phyloP scores from a whole-genome alignment of 2,329 filamentous ascomycete species.

The Blastomyces emzantsi region DNA sequence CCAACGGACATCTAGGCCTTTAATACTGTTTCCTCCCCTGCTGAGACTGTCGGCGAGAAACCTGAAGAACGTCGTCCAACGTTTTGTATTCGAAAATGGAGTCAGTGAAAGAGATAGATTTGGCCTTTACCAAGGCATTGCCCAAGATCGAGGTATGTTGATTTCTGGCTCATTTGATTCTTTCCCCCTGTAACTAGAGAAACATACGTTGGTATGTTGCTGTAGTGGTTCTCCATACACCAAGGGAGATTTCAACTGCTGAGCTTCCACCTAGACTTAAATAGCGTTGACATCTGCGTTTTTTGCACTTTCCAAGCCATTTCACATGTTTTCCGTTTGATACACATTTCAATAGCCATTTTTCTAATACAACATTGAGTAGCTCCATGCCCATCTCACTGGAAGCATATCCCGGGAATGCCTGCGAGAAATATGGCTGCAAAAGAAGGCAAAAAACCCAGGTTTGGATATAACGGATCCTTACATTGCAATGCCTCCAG shows the following conservation, averaged over 20 bases:
- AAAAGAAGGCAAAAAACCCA: conserved; percentile 45
- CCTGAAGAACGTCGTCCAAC: background rate
- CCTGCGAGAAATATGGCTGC: conserved; percentile 64
- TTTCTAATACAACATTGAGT: background rate
- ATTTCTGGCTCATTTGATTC: background rate
- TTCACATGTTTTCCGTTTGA: background rate
- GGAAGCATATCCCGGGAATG: conserved; percentile 66
- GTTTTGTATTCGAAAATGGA: conserved; percentile 19
- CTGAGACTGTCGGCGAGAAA: background rate
- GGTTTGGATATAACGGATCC: conserved; percentile 57
- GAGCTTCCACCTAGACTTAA: background rate
- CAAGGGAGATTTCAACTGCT: background rate
- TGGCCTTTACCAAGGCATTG: conserved; percentile 25
- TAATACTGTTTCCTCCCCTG: background rate
- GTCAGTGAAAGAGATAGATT: conserved; percentile 22
- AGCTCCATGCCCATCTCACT: conserved; percentile 74
- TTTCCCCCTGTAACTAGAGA: background rate
- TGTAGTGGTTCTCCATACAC: background rate
- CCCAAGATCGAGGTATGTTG: conserved; percentile 31
- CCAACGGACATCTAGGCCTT: no score
- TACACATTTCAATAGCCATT: background rate
- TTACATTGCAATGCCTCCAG: conserved; percentile 56
- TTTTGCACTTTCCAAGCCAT: background rate
- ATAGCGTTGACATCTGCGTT: background rate
- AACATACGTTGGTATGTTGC: background rate